Evolutionary conservation across 2,329 filamentous ascomycete genomes (phyloP).

Genomic region (Xylariaceae sp.): DNA sequence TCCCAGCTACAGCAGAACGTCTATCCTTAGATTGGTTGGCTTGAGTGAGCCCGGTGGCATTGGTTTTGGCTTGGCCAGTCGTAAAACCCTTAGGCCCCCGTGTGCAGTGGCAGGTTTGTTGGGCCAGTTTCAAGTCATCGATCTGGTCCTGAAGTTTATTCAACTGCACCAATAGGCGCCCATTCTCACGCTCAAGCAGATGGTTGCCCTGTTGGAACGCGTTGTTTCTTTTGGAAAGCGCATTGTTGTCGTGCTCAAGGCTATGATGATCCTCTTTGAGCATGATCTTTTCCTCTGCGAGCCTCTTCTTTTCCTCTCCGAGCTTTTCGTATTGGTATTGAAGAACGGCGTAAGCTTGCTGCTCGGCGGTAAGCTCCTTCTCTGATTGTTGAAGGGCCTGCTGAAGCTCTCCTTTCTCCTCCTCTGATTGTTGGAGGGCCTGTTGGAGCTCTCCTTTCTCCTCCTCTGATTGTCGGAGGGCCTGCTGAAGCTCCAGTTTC

Average conservation of each 20-base stretch:
- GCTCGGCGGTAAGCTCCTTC: constrained; percentile 31
- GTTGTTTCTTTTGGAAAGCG: constrained; percentile 48
- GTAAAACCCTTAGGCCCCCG: constrained; percentile 48
- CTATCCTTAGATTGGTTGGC: constrained; percentile 31
- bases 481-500: constrained; percentile 41
- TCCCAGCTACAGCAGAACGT: constrained; percentile 27
- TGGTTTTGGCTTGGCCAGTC: constrained; percentile 22
- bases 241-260: constrained; percentile 50
- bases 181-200: constrained; percentile 42
- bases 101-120: constrained; percentile 22
- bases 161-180: constrained; percentile 43
- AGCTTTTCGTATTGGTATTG: constrained; percentile 29
- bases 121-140: constrained; percentile 32
- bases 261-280: constrained; percentile 48
- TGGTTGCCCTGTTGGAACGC: constrained; percentile 38
- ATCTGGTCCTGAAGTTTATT: constrained; percentile 44
- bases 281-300: constrained; percentile 36
- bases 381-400: constrained; percentile 24
- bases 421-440: constrained; percentile 24
- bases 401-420: no score
- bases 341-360: constrained; percentile 33
- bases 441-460: constrained; percentile 42
- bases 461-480: constrained; percentile 20
- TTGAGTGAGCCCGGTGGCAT: constrained; percentile 29
- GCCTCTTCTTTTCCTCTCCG: constrained; percentile 34